A percentile compares a stretch with the other conserved stretches of the same genome.
These are phyloP conservation scores for Colletotrichum theobromicola DNA, from an alignment of 2,329 filamentous ascomycete genomes.

Conservation along the genomic window DNA sequence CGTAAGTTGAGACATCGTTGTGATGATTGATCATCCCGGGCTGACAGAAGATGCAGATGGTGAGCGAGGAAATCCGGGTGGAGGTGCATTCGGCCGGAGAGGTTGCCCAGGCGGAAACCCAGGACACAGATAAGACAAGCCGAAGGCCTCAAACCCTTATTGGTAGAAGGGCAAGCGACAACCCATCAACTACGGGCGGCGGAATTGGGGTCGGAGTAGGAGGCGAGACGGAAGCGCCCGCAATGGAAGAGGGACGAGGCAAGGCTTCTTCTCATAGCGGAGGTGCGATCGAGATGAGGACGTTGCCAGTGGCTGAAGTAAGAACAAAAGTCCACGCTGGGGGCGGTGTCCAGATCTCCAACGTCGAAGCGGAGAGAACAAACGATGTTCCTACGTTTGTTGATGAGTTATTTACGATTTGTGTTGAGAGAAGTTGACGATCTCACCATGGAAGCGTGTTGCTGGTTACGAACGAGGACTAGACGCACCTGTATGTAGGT, in stretches of 20 bases:
- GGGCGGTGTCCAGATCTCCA: constrained; percentile 29
- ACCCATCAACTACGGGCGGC: constrained; percentile 16
- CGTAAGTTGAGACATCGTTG: constrained; percentile 40
- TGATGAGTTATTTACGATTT: constrained; percentile 45
- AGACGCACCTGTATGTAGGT: background rate
- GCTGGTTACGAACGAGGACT: background rate
- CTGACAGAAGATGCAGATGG: constrained; percentile 35
- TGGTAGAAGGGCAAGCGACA: background rate
- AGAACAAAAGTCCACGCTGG: constrained; percentile 26
- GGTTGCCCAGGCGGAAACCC: background rate
- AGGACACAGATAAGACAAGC: constrained; percentile 27
- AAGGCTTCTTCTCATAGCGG: background rate
- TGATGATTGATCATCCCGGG: background rate
- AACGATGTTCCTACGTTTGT: constrained; percentile 45
- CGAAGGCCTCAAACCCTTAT: background rate
- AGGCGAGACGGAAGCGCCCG: background rate
- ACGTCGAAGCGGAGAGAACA: constrained; percentile 38
- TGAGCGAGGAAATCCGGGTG: constrained; percentile 62
- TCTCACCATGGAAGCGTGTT: background rate
- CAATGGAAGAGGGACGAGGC: background rate
- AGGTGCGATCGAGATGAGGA: constrained; percentile 30
- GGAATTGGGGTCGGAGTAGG: constrained; percentile 16
- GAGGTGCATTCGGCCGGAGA: constrained; percentile 40
- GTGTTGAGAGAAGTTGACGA: constrained; percentile 14
- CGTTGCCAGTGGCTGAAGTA: constrained; percentile 23